Base-by-base conservation (phyloP, 495 filamentous ascomycete genomes). In the Thermothielavioides terrestris region DNA sequence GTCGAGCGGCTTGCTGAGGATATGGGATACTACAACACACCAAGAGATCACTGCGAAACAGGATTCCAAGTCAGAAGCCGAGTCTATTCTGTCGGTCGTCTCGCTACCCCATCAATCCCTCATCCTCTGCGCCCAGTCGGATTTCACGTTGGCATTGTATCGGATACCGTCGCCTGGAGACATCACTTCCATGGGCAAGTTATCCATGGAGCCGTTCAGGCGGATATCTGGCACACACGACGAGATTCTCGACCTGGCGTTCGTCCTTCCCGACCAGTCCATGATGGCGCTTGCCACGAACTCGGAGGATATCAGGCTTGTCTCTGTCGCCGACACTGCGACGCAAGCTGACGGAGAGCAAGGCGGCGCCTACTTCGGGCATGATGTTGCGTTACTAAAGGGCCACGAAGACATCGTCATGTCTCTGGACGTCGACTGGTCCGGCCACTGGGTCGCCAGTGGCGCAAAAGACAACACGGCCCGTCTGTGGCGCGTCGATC, bases 381-480 rank as follows among this genome's bases (percentile, higher is more conserved):
- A 88, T 28, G 92, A 97, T 62, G 76, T 94, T 36, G 85, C 83
- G 4, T 71, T 88, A 44, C 74, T 98, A 6, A 86, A 84, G 55
- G 92, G 89, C 25, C 92, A 99, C 54, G 82, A 87, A 43, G 92
- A 97, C 53, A 95, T 97, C 35, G 85, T 97, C 46, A 94, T 99
- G 67, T 92, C 88, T 48, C 70, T 99, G 26, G 89, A 94, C 68
- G 81, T 85, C 17, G 92, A 97, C 66, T 94, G 88, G 87, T 95
- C 92, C 5, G 92, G 94, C 8, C 81, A 88, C 62, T 99, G 92
- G 92, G 78, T 99, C 42, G 94, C 86, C 25, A 95, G 89, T 25
- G 92, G 90, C 34, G 86, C 89, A 6, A 99, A 97, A 71, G 92
- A 99, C 64, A 97, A 97, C 58, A 87, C 86, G 2, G 91, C 90